These are phyloP conservation scores for Cryptococcus maquisensis DNA, from an alignment of 1,284 basidiomycete genomes.

Conservation along the genomic window DNA sequence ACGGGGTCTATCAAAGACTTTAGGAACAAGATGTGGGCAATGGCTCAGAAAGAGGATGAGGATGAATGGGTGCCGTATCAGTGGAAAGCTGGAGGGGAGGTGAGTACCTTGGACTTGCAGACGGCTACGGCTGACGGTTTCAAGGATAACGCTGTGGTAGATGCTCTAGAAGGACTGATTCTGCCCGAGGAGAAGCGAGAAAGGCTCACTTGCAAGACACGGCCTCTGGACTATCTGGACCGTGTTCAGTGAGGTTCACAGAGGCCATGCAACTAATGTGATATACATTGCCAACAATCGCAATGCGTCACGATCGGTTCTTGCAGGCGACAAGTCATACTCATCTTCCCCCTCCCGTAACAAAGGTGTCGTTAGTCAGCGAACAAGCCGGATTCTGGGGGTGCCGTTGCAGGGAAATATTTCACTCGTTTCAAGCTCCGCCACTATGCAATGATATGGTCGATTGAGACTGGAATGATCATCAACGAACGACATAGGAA, in stretches of 20 bases:
- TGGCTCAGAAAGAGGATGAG: conserved; percentile 34
- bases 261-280: too few species aligned
- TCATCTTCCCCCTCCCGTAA: too few species aligned
- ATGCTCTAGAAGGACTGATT: conserved; percentile 30
- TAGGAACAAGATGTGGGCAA: conserved; percentile 45
- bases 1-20: conserved; percentile 46
- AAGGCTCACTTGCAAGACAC: conserved; percentile 34
- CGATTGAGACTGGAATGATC: too few species aligned
- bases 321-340: too few species aligned
- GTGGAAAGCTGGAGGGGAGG: conserved; percentile 36
- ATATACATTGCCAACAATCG: too few species aligned
- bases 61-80: conserved; percentile 44
- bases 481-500: too few species aligned
- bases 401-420: too few species aligned
- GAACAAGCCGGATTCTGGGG: too few species aligned
- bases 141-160: conserved; percentile 27
- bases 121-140: not conserved
- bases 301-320: too few species aligned
- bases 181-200: conserved; percentile 29
- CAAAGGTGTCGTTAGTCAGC: too few species aligned
- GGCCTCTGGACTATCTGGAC: conserved; percentile 41
- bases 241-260: not conserved
- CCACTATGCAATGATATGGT: too few species aligned
- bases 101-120: conserved; percentile 4
- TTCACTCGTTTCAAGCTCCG: too few species aligned